These are phyloP conservation scores for Neocucurbitaria cava DNA, from an alignment of 2,329 filamentous ascomycete species.

Conservation along the genomic window DNA sequence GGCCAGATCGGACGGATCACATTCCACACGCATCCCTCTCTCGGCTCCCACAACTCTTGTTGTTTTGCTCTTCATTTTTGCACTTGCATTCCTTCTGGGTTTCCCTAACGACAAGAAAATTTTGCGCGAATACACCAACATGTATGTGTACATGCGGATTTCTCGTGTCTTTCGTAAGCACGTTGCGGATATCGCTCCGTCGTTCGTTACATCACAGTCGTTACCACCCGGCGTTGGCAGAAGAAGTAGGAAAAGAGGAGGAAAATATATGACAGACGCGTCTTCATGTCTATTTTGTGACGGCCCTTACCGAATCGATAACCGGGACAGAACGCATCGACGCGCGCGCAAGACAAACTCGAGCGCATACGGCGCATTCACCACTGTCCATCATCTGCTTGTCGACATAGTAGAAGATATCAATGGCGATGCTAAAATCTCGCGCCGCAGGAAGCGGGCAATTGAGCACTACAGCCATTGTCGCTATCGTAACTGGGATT, in stretches of 20 bases:
- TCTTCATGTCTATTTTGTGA: not conserved
- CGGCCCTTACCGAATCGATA: not conserved
- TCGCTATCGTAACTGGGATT: conserved; percentile 32
- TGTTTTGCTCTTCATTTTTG: conserved; percentile 42
- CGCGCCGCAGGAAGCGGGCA: conserved; percentile 16
- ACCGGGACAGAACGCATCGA: not conserved
- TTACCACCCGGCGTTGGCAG: not conserved
- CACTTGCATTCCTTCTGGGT: conserved; percentile 43
- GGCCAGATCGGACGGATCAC: conserved; percentile 16
- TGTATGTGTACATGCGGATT: conserved; percentile 36
- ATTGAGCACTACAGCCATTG: conserved; percentile 33
- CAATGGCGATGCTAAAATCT: conserved; percentile 15
- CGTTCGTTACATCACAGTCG: conserved; percentile 19
- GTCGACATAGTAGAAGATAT: not conserved
- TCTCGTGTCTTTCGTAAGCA: conserved; percentile 19
- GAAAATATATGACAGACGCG: conserved; percentile 8
- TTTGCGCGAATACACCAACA: conserved; percentile 36
- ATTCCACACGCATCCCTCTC: conserved; percentile 39
- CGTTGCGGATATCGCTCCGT: conserved; percentile 25
- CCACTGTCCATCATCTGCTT: not conserved
- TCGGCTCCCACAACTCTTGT: conserved; percentile 12
- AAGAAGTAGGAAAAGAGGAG: conserved; percentile 24
- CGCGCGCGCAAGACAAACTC: not conserved
- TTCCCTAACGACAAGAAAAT: conserved; percentile 46
- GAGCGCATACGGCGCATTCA: not conserved